Base-by-base conservation (phyloP, 805 yeast species). In the Saitoella complicata region DNA sequence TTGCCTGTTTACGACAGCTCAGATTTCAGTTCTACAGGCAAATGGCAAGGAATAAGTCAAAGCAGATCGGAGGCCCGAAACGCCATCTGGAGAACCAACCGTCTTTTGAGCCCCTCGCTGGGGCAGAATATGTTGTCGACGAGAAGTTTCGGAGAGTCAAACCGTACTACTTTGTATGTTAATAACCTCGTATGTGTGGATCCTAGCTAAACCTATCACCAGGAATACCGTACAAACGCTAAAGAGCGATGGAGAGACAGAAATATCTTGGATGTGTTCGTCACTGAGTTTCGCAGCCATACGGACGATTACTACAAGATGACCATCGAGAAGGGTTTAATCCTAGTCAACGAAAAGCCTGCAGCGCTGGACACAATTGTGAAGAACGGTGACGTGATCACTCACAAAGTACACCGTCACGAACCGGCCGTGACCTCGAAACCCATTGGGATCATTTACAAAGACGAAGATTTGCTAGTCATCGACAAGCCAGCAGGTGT, bases 401-500 rank as follows among this genome's bases (percentile, higher is more conserved):
- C 75, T 31, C 95, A 88, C 60, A 65, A 78, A 43, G 68, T 78
- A 42, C 96, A 86, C 57, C 72, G 91, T 41, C 96, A 88, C 56
- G 98, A 91, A 57, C 95, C 96, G 1, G 75, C 93, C 0, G 87
- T 87, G 61, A 80, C 44, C 35, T 66, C 60, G 47, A 63, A 45
- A 55, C 71, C 72, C 0, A 76, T 85, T 41, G 69, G 71, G 45
- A 73, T 83, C 29, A 80, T 87, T 0, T 70, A 69, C 56, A 83
- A 86, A 55, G 78, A 84, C 58, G 85, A 79, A 6, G 73, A 80
- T 42, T 58, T 85, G 21, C 67, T 91, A 5, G 93, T 82, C 3
- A 78, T 91, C 21, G 94, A 88, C 59, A 91, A 91, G 52, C 98
- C 98, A 0, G 72, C 91, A 4, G 96, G 98, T 0, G 71, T 91